Base-by-base conservation (phyloP, 208 protist genomes). In the Trichomonas tenax region DNA sequence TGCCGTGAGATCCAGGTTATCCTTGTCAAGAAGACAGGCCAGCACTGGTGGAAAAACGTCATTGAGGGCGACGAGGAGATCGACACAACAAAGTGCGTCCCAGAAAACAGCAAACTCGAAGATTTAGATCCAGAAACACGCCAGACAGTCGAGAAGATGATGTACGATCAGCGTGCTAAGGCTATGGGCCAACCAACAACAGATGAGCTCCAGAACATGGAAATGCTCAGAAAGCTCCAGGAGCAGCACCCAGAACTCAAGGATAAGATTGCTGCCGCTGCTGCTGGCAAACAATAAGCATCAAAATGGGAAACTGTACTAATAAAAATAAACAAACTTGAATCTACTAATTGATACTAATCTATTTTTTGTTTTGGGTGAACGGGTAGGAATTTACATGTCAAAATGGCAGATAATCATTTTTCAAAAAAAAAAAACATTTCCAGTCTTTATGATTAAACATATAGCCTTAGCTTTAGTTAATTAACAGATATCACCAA, bases 61-160 rank as follows among this genome's bases (percentile, higher is more conserved):
- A 96, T 96, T 15, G 36, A 51, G 4, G 93, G 93, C 34, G 93
- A 96, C 46, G 46, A 49, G 31, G 49, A 96, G 36, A 96, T 96
- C 44, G 93, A 96, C 36, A 40, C 40, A 38, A 45, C 49, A 8
- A 96, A 96, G 51, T 81, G 63, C 49, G 93, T 81, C 4, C 93
- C 93, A 96, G 93, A 96, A 26, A 96, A 96, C 63, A 82, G 49
- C 93, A 82, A 63, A 46, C 36, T 96, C 4, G 38, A 31, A 81
- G 93, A 96, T 46, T 82, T 96, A 31, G 93, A 96, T 82, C 49
- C 46, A 46, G 93, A 96, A 96, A 96, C 93, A 51, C 46, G 51
- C 23, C 93, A 96, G 38, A 96, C 93, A 34, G 93, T 96, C 36
- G 93, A 96, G 63, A 96, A 96, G 38, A 96, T 96, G 93, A 96